Evolutionary conservation across 805 yeast species (phyloP).

Genomic region (Hanseniaspora guilliermondii): DNA sequence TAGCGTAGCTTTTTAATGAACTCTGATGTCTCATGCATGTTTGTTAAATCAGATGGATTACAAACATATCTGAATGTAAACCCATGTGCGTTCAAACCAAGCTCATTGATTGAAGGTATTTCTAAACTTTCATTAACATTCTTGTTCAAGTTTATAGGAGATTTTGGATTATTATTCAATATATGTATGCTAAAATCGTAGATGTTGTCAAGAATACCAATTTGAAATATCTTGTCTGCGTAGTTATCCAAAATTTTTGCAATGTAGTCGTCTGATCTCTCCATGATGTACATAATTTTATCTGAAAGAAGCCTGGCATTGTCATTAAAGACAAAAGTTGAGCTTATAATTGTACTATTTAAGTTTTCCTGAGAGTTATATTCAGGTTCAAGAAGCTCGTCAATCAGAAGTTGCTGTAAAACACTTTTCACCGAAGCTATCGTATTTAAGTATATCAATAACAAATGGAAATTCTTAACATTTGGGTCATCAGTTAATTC

Average conservation of each 20-base stretch:
- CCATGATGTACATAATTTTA: slow-evolving; percentile 22
- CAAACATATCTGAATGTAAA: slow-evolving; percentile 21
- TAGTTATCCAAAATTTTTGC: slow-evolving; percentile 29
- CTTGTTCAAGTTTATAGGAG: background rate
- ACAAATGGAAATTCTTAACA: slow-evolving; percentile 8
- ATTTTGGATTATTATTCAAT: background rate
- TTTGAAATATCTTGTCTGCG: slow-evolving; percentile 34
- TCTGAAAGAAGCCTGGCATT: slow-evolving; percentile 24
- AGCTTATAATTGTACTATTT: slow-evolving; percentile 20
- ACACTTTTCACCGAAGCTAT: slow-evolving; percentile 51
- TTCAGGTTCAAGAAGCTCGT: slow-evolving; percentile 22
- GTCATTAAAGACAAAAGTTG: slow-evolving; percentile 31
- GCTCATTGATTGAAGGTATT: background rate
- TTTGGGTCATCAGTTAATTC: slow-evolving; percentile 15
- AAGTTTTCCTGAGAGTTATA: slow-evolving; percentile 1
- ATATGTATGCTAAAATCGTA: slow-evolving; percentile 5
- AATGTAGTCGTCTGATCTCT: slow-evolving; percentile 21
- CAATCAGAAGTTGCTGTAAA: slow-evolving; percentile 37
- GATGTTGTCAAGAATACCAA: slow-evolving; percentile 16
- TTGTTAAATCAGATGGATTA: slow-evolving; percentile 28
- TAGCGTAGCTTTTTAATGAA: slow-evolving; percentile 56
- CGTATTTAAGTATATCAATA: slow-evolving; percentile 57
- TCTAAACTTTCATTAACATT: background rate
- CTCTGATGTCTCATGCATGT: slow-evolving; percentile 29
- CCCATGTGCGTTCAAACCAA: background rate